Evolutionary conservation across 148 eudicot species (phyloP).

Genomic region (Camellia granthamiana): DNA sequence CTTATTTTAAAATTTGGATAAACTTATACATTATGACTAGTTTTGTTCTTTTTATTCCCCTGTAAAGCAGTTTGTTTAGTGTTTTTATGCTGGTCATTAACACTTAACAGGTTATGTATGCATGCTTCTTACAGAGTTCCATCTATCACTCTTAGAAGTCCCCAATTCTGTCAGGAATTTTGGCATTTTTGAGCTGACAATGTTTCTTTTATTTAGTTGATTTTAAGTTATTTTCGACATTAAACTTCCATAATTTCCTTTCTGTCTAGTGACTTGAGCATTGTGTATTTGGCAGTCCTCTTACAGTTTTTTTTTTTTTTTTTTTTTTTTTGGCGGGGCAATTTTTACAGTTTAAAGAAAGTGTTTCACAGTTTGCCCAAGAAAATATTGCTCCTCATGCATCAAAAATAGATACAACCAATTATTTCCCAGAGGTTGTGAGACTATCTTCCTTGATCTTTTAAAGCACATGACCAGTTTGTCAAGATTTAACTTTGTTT

Average conservation of each 20-base stretch:
- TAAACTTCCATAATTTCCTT: neutral
- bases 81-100: neutral
- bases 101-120: neutral
- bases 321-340: neutral
- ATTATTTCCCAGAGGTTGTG: slow-evolving; percentile 79
- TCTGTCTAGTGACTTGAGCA: neutral
- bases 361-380: slow-evolving; percentile 92
- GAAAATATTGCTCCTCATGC: slow-evolving; percentile 96
- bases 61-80: neutral
- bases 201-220: neutral
- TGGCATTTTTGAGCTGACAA: neutral
- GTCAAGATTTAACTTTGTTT: neutral
- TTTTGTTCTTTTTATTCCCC: neutral
- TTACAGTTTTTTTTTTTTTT: slow-evolving; percentile 4
- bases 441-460: slow-evolving; percentile 3
- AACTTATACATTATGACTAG: neutral
- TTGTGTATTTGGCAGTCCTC: slow-evolving; percentile 4
- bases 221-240: neutral
- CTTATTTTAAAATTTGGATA: neutral
- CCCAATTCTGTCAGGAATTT: neutral
- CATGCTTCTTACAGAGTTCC: neutral
- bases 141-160: neutral
- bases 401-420: slow-evolving; percentile 67
- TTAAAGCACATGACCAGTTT: neutral
- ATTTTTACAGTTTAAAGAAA: slow-evolving; percentile 77